These are phyloP conservation scores for Leccinum subtestaceum DNA, from an alignment of 768 basidiomycete genomes.

Conservation along the genomic window DNA sequence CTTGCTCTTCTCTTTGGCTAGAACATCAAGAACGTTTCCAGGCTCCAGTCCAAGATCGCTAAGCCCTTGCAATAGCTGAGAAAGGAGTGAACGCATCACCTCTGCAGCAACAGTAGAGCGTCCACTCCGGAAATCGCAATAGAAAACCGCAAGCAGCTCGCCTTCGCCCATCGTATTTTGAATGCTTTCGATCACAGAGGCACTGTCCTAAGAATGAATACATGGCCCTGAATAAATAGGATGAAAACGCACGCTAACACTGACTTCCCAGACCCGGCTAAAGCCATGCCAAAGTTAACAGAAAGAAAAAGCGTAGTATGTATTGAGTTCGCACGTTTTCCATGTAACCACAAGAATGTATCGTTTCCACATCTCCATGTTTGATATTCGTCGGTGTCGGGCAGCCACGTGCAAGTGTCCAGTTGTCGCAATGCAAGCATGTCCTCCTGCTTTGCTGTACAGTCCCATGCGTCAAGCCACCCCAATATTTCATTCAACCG, in stretches of 20 bases:
- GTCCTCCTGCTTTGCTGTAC: background rate
- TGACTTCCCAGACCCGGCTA: background rate
- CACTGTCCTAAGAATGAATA: background rate
- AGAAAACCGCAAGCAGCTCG: background rate
- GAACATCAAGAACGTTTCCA: background rate
- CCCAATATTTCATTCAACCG: background rate
- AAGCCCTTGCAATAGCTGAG: background rate
- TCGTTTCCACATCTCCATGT: background rate
- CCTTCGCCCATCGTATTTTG: background rate
- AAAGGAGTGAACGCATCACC: background rate
- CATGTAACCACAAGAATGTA: background rate
- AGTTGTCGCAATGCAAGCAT: background rate
- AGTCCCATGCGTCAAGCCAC: background rate
- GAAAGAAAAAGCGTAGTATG: background rate
- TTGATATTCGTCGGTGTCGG: background rate
- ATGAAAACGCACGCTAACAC: background rate
- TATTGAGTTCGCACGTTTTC: background rate
- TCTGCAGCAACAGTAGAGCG: background rate
- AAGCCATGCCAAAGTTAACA: background rate
- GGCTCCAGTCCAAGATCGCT: background rate
- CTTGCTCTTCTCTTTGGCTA: background rate
- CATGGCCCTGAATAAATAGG: too few species aligned
- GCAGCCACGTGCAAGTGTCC: background rate
- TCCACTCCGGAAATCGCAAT: background rate
- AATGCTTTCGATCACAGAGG: background rate